Percentiles rank a stretch among this genome's conserved stretches.
Evolutionary conservation across 352 stramenopile species (phyloP).

Genomic region (Phytophthora quininea): DNA sequence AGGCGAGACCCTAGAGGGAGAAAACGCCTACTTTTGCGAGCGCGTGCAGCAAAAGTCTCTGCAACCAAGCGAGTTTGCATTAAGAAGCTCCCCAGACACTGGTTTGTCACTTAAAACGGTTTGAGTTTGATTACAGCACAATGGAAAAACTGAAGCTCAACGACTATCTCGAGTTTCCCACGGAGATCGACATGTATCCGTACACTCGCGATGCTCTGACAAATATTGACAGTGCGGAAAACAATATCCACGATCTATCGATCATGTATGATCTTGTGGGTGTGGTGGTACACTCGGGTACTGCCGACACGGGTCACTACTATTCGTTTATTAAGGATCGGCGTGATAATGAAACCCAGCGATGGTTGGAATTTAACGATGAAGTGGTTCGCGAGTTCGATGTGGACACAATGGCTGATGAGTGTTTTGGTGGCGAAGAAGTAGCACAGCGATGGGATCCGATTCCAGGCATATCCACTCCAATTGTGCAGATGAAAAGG

Average conservation of each 20-base stretch:
- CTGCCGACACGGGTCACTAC: slow-evolving; percentile 93
- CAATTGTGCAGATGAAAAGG: slow-evolving; percentile 63
- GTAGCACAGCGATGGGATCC: slow-evolving; percentile 62
- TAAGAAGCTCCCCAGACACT: slow-evolving; percentile 80
- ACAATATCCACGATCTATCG: slow-evolving; percentile 1
- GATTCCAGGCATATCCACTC: slow-evolving; percentile 22
- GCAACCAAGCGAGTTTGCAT: slow-evolving; percentile 87
- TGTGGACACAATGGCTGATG: slow-evolving; percentile 63
- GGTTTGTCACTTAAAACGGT: slow-evolving; percentile 87
- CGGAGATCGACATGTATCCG: slow-evolving; percentile 89
- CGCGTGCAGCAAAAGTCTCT: slow-evolving; percentile 62
- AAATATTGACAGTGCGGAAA: slow-evolving; percentile 4
- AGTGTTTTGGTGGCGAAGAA: slow-evolving; percentile 93
- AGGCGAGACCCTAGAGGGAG: slow-evolving; percentile 73
- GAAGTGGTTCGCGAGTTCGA: slow-evolving; percentile 87
- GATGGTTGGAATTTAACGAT: slow-evolving; percentile 95
- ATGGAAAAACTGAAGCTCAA: slow-evolving; percentile 92
- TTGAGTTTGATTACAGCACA: slow-evolving; percentile 90
- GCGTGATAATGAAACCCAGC: slow-evolving; percentile 13
- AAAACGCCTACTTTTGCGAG: slow-evolving; percentile 86
- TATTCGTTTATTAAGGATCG: slow-evolving; percentile 94
- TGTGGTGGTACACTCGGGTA: slow-evolving; percentile 93
- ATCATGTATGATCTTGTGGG: slow-evolving; percentile 90
- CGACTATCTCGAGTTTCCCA: slow-evolving; percentile 83
- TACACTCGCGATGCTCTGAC: slow-evolving; percentile 82